Conservation (phyloP, 192 early-diverging fungal genomes). For the Linderina pennispora region DNA sequence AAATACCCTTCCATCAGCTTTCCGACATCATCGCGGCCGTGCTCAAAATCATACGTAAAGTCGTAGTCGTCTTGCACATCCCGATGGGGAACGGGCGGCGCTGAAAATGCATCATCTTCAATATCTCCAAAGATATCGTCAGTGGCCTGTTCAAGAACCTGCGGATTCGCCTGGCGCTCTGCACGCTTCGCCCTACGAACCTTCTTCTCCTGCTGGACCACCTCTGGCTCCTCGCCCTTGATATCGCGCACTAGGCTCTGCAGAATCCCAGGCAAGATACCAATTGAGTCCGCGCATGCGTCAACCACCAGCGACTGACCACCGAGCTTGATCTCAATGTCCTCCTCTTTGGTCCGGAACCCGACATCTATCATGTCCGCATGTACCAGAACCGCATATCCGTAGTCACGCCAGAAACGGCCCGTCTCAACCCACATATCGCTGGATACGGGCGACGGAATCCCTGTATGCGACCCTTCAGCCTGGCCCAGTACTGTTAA, state of each 20-base stretch:
- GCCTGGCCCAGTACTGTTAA: conserved; percentile 36
- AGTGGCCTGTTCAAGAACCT: conserved; percentile 22
- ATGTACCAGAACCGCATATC: conserved; percentile 35
- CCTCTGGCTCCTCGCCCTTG: not conserved
- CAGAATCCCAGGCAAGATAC: conserved; percentile 22
- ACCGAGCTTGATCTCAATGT: conserved; percentile 34
- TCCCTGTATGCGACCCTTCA: conserved; percentile 14
- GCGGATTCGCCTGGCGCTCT: conserved; percentile 9
- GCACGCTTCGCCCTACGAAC: not conserved
- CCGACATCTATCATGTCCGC: conserved; percentile 44
- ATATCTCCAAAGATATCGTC: conserved; percentile 42
- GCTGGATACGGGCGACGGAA: conserved; percentile 29
- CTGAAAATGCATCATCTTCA: conserved; percentile 38
- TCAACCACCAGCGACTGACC: conserved; percentile 39
- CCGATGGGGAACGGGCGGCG: conserved; percentile 1
- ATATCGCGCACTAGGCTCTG: conserved; percentile 22
- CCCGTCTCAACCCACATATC: conserved; percentile 45
- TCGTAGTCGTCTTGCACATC: conserved; percentile 5
- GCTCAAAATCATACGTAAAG: conserved; percentile 43
- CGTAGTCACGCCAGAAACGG: conserved; percentile 42
- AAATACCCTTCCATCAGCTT: conserved; percentile 41
- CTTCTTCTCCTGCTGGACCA: not conserved
- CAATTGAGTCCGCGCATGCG: conserved; percentile 34
- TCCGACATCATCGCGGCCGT: conserved; percentile 35
- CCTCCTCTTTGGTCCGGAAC: conserved; percentile 27